Percentiles rank a stretch among this genome's conserved stretches.
These are phyloP conservation scores for Hypoxylon sp. DNA, from an alignment of 2,329 filamentous ascomycete species.

Conservation along the genomic window DNA sequence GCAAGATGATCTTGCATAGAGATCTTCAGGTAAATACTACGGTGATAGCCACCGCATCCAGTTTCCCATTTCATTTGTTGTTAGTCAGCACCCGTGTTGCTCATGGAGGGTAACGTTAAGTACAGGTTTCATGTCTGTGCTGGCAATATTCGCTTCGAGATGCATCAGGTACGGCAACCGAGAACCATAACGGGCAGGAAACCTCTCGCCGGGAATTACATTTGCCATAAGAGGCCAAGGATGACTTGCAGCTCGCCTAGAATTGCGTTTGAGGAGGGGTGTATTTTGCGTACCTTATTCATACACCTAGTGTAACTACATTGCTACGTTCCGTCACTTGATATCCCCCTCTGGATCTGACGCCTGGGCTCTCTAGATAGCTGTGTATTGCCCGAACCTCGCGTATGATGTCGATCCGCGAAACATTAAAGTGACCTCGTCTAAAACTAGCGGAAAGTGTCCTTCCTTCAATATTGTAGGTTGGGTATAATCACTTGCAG, in stretches of 20 bases:
- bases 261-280: slow-evolving; percentile 33
- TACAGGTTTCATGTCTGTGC: slow-evolving; percentile 38
- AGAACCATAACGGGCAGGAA: slow-evolving; percentile 32
- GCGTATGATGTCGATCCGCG: slow-evolving; percentile 35
- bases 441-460: slow-evolving; percentile 41
- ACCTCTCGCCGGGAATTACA: slow-evolving; percentile 42
- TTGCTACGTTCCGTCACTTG: slow-evolving; percentile 41
- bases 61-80: slow-evolving; percentile 33
- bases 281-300: slow-evolving; percentile 30
- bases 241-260: slow-evolving; percentile 42
- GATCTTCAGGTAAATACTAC: slow-evolving; percentile 40
- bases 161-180: slow-evolving; percentile 36
- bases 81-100: slow-evolving; percentile 14
- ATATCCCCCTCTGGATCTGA: slow-evolving; percentile 28
- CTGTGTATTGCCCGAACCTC: slow-evolving; percentile 23
- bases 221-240: slow-evolving; percentile 44
- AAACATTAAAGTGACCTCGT: slow-evolving; percentile 33
- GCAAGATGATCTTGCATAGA: slow-evolving; percentile 42
- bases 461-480: slow-evolving; percentile 35
- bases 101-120: slow-evolving; percentile 35
- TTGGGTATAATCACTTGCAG: slow-evolving; percentile 11
- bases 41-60: slow-evolving; percentile 24
- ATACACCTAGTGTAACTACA: slow-evolving; percentile 31
- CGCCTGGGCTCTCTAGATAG: slow-evolving; percentile 20
- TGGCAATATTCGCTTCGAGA: slow-evolving; percentile 38